Evolutionary conservation across 441 rosid genomes (phyloP).

Genomic region (Iberis amara): DNA sequence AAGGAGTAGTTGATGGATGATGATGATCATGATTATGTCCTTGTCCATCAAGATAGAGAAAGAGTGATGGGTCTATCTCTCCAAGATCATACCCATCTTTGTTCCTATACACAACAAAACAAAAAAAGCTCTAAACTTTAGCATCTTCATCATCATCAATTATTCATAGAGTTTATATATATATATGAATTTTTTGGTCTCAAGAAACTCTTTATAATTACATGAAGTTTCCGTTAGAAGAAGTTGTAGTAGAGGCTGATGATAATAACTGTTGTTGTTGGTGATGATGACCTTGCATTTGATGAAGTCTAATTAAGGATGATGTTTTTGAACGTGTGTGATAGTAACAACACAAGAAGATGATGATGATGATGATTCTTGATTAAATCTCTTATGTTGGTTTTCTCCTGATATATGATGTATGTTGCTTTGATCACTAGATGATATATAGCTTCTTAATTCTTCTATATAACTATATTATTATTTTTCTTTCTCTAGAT

Average conservation of each 20-base stretch:
- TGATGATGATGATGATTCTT: conserved; percentile 25
- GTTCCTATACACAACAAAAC: conserved; percentile 34
- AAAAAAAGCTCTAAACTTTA: not conserved
- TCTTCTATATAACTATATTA: conserved; percentile 12
- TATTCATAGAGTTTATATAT: conserved; percentile 5
- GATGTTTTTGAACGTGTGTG: conserved; percentile 13
- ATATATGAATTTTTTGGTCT: conserved; percentile 11
- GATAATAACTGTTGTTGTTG: conserved; percentile 39
- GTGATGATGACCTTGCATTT: conserved; percentile 52
- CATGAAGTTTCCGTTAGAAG: conserved; percentile 63
- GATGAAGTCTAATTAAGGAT: conserved; percentile 32
- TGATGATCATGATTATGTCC: conserved; percentile 40
- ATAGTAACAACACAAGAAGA: conserved; percentile 3
- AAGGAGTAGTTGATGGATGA: conserved; percentile 29
- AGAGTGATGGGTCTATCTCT: conserved; percentile 90
- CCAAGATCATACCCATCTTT: conserved; percentile 81
- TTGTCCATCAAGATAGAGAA: conserved; percentile 87
- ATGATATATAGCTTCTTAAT: conserved; percentile 4
- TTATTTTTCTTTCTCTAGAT: conserved; percentile 20
- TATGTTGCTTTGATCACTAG: conserved; percentile 25
- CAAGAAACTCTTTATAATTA: not conserved
- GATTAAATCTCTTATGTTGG: conserved; percentile 26
- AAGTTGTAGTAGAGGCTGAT: conserved; percentile 49
- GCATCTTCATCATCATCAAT: not conserved
- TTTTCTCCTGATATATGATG: conserved; percentile 30